phyloP scores from a whole-genome alignment of 768 basidiomycete species.

The Mycena haematopus region DNA sequence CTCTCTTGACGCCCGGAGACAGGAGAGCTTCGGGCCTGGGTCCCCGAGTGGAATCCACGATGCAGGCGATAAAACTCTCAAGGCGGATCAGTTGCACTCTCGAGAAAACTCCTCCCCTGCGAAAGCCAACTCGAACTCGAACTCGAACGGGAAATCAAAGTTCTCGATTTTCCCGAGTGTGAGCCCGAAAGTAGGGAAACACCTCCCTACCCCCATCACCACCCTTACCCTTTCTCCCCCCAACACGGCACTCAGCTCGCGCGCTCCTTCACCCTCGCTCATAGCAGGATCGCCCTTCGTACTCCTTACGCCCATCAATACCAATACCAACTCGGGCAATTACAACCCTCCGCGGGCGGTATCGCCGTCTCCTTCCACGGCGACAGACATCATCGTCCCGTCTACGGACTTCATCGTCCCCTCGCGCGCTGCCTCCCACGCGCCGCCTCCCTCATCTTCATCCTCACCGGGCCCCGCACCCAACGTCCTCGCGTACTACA shows the following conservation, averaged over 20 bases:
- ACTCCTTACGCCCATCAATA: conserved; percentile 31
- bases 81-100: neutral
- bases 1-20: conserved; percentile 25
- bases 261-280: conserved; percentile 28
- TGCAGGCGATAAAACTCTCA: too few species aligned
- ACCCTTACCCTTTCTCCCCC: conserved; percentile 12
- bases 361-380: conserved; percentile 25
- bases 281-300: conserved; percentile 33
- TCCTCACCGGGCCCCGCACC: conserved; percentile 38
- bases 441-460: conserved; percentile 31
- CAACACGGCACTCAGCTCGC: conserved; percentile 13
- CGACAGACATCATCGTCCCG: conserved; percentile 29
- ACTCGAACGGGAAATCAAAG: conserved; percentile 13
- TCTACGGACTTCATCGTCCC: conserved; percentile 43
- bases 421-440: conserved; percentile 31
- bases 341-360: conserved; percentile 13
- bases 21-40: conserved; percentile 13
- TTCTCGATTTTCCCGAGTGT: neutral
- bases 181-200: neutral
- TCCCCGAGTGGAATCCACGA: neutral
- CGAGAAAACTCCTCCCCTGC: conserved; percentile 6
- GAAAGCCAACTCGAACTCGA: neutral
- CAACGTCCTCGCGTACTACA: conserved; percentile 52
- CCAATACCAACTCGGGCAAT: too few species aligned
- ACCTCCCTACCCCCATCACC: conserved; percentile 20